Evolutionary conservation across 2,329 filamentous ascomycete genomes (phyloP), one percentile per base, ranked within the genome.

Genomic region (Tolypocladium amazonense): DNA sequence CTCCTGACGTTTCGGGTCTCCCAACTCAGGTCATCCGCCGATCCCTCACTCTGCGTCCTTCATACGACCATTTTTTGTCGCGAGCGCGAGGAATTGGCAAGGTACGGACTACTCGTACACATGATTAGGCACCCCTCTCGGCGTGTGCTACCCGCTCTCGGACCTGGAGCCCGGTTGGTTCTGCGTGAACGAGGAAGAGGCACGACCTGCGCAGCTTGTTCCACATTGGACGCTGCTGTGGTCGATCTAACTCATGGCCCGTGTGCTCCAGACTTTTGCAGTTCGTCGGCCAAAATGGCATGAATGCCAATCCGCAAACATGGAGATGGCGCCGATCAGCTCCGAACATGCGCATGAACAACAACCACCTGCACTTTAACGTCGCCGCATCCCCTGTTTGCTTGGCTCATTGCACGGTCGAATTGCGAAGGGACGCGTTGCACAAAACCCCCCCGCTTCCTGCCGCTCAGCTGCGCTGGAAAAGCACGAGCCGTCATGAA

Each of bases 351-450:
- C 50, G 50, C 50, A 35, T 54, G 50, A 33, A 53, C 25, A 52
- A n/a, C 50, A 37, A 33, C 27, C 14, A 18, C 18, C 27, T 15
- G 27, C 27, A 27, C 8, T n/a, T 4, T 23, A 33, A 8, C 20
- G 50, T 30, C 50, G 23, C 2, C 50, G 50, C 30, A 54, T 54
- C 27, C 30, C 50, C 30, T 11, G 20, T 37, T 7, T 4, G 4
- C 50, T 20, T n/a, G 30, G 58, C 50, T 52, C 20, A 6, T 45
- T 30, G 2, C 25, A 20, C 53, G n/a, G 53, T 52, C 60, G 59
- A 61, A 61, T 63, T 45, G 61, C 37, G 45, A 54, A 37, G 11
- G 54, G 30, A 60, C 62, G 61, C 62, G 59, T 63, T 54, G 60
- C 62, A 60, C 56, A 23, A 35, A 11, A 8, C 30, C 35, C 59